Percentiles rank a stretch among this genome's conserved stretches.
phyloP scores from a whole-genome alignment of 2,329 filamentous ascomycete species.

The Monosporascus sp. region DNA sequence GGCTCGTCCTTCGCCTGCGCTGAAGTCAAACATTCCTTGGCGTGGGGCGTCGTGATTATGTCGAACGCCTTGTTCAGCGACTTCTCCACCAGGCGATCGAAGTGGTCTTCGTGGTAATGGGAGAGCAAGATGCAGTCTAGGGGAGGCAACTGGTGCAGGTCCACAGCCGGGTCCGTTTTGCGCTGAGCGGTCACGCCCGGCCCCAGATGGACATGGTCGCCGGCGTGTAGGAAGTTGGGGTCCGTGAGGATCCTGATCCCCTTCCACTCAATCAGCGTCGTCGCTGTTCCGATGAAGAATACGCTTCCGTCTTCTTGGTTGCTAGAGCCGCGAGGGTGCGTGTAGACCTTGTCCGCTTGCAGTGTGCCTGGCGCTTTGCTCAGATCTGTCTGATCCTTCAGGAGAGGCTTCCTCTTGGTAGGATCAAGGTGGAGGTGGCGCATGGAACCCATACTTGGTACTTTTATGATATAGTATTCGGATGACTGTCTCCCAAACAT shows the following conservation, averaged over 20 bases:
- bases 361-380: slow-evolving; percentile 11
- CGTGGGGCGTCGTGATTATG: slow-evolving; percentile 60
- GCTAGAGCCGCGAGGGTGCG: slow-evolving; percentile 14
- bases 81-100: slow-evolving; percentile 34
- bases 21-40: slow-evolving; percentile 44
- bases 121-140: slow-evolving; percentile 56
- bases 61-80: slow-evolving; percentile 43
- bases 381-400: slow-evolving; percentile 18
- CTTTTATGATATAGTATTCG: no score
- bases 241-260: slow-evolving; percentile 50
- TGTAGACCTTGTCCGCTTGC: slow-evolving; percentile 17
- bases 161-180: slow-evolving; percentile 53
- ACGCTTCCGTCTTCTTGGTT: slow-evolving; percentile 35
- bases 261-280: slow-evolving; percentile 49
- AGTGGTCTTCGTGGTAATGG: slow-evolving; percentile 55
- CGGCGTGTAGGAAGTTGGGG: slow-evolving; percentile 61
- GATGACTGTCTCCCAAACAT: no score
- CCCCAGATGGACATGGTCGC: slow-evolving; percentile 61
- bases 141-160: slow-evolving; percentile 52
- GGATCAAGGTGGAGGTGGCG: slow-evolving; percentile 19
- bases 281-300: slow-evolving; percentile 52
- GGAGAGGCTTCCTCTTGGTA: slow-evolving; percentile 22
- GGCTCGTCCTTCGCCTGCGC: slow-evolving; percentile 34
- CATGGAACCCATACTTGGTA: slow-evolving; percentile 11
- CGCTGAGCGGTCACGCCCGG: slow-evolving; percentile 53